Conservation (phyloP, 768 basidiomycete genomes). For the Lentinula detonsa region DNA sequence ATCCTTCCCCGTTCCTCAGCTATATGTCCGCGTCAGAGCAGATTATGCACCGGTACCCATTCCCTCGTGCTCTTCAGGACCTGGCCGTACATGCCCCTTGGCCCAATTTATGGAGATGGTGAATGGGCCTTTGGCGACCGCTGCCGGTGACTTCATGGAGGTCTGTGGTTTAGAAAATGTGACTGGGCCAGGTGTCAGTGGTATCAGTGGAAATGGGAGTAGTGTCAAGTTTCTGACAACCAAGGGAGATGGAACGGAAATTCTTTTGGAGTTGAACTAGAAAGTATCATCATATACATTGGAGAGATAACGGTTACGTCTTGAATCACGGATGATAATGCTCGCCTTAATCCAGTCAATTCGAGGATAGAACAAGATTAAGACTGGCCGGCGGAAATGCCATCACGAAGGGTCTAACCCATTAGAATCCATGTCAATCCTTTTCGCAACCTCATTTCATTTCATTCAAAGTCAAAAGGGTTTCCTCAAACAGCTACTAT, state of each 20-base stretch:
- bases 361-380: no score
- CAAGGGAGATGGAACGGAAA: constrained; percentile 4
- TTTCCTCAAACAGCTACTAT: no score
- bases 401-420: no score
- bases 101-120: constrained; percentile 25
- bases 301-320: no score
- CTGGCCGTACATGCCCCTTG: constrained; percentile 31
- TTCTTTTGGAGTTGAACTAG: background rate
- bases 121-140: constrained; percentile 15
- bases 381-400: no score
- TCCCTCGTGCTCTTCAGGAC: constrained; percentile 32
- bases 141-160: constrained; percentile 31
- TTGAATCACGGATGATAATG: no score
- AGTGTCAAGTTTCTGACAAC: constrained; percentile 4
- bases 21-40: constrained; percentile 31
- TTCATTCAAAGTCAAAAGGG: no score
- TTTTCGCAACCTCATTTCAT: no score
- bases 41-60: constrained; percentile 35
- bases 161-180: constrained; percentile 23
- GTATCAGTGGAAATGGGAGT: background rate
- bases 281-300: no score
- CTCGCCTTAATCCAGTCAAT: no score
- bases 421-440: no score
- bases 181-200: background rate
- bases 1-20: background rate